Evolutionary conservation across 257 asterid species (phyloP).

Genomic region (Solanum chilense): DNA sequence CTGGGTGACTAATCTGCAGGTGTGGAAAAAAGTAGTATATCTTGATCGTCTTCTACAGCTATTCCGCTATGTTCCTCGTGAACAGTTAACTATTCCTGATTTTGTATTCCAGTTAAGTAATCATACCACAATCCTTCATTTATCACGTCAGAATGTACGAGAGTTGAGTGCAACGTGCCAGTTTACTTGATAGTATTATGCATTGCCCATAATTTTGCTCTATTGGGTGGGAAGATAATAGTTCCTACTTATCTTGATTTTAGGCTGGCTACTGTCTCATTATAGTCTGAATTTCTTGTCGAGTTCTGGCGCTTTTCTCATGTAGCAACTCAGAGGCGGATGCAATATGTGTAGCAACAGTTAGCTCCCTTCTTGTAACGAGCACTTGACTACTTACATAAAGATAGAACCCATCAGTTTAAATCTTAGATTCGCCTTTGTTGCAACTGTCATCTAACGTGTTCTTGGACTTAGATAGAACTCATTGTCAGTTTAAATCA

Average conservation of each 20-base stretch:
- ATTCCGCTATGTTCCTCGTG: constrained; percentile 83
- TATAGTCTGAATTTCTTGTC: not conserved
- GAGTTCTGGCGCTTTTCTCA: not conserved
- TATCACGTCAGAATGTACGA: not conserved
- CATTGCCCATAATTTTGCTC: not conserved
- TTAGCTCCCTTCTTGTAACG: not conserved
- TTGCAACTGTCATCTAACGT: not conserved
- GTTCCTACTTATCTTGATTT: not conserved
- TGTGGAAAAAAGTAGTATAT: constrained; percentile 95
- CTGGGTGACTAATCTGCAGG: constrained; percentile 29
- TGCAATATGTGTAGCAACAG: not conserved
- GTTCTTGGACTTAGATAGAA: not conserved
- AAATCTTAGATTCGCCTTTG: not conserved
- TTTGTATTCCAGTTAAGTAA: constrained; percentile 94
- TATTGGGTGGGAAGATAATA: not conserved
- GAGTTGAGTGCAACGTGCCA: not conserved
- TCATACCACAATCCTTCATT: not conserved
- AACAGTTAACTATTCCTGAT: constrained; percentile 91
- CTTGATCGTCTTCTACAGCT: constrained; percentile 94
- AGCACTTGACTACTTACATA: not conserved
- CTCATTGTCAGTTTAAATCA: not conserved
- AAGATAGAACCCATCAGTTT: not conserved
- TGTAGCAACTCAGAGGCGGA: not conserved
- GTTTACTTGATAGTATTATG: not conserved
- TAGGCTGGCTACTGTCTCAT: not conserved